phyloP scores from a whole-genome alignment of 2,329 filamentous ascomycete genomes.

The Microcera coccophila region DNA sequence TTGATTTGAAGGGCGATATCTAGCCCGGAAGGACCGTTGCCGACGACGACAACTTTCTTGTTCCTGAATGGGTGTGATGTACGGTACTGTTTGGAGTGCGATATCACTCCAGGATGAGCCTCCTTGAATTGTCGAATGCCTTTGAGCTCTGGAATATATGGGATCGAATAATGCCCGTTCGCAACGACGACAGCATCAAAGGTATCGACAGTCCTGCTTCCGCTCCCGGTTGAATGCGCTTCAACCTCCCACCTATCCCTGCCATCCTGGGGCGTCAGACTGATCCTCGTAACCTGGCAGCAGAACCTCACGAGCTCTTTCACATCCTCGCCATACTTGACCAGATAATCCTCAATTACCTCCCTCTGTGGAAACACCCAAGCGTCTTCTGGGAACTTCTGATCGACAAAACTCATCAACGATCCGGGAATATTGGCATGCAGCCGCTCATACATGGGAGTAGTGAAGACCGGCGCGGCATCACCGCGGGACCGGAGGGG shows the following conservation, averaged over 20 bases:
- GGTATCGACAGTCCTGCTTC: slow-evolving; percentile 36
- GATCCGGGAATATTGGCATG: slow-evolving; percentile 83
- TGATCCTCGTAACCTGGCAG: slow-evolving; percentile 63
- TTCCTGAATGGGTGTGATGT: slow-evolving; percentile 56
- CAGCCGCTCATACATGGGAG: slow-evolving; percentile 75
- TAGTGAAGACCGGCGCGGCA: slow-evolving; percentile 62
- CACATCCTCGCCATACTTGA: slow-evolving; percentile 66
- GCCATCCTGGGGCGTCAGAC: slow-evolving; percentile 25
- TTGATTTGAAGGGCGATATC: slow-evolving; percentile 80
- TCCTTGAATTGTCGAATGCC: slow-evolving; percentile 58
- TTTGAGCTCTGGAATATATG: slow-evolving; percentile 60
- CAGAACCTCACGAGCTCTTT: slow-evolving; percentile 64
- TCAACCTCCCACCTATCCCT: slow-evolving; percentile 59
- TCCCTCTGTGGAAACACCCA: slow-evolving; percentile 72
- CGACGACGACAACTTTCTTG: slow-evolving; percentile 78
- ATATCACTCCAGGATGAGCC: slow-evolving; percentile 57
- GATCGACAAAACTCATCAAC: slow-evolving; percentile 77
- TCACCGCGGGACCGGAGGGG: slow-evolving; percentile 49
- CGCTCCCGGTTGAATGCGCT: slow-evolving; percentile 47
- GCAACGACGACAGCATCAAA: slow-evolving; percentile 76
- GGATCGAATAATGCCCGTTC: slow-evolving; percentile 69
- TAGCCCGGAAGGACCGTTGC: slow-evolving; percentile 77
- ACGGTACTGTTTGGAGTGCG: slow-evolving; percentile 79
- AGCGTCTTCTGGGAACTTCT: slow-evolving; percentile 58
- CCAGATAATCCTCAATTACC: slow-evolving; percentile 69